Base-by-base conservation (phyloP, 2,329 filamentous ascomycete species). In the Gremmenia infestans region DNA sequence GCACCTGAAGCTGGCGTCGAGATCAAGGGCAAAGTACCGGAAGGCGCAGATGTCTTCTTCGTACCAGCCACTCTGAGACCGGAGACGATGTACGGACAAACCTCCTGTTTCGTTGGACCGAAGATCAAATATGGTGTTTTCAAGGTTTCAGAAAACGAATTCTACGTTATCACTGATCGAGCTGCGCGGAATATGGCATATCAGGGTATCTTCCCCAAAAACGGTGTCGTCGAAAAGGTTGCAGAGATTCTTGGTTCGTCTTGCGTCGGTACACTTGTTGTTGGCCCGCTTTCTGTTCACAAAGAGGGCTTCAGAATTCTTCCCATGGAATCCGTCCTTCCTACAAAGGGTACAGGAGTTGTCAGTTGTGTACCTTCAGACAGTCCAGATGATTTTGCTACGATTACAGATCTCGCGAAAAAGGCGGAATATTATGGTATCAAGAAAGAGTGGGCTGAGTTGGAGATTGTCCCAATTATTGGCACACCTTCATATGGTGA, bases 21-120 rank as follows among this genome's bases (percentile, higher is more conserved):
- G 52, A 74, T 97, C 56, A 81, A 87, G 70, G 86, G 83, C 62
- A 94, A 93, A 76, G 76, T 97, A 4, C 89, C 93, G 5, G 80
- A 85, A 37, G 85, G 82, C 61, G 87, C 89, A 47, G 88, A 88
- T 59, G 87, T 97, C 55, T 97, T 87, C 76, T 88, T 97, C 67
- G 84, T 97, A 12, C 89, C 94, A 12, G 94, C 94, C 15, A 97
- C 94, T 54, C 81, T 99, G 59, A 82, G 94, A 60, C 91, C 94
- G 2, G 94, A 99, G 78, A 99, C 94, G 37, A 97, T 99, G 93
- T 99, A 97, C 71, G 95, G 95, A 42, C 94, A 97, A 74, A 95
- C 86, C 4, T 95, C 90, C 75, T 96, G 92, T 72, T 99, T 97
- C 66, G 90, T 99, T 48, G 90, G 91, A 3, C 93, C 94, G 9